These are phyloP conservation scores for Mycotypha africana DNA, from an alignment of 371 early-diverging fungal genomes.

Conservation along the genomic window DNA sequence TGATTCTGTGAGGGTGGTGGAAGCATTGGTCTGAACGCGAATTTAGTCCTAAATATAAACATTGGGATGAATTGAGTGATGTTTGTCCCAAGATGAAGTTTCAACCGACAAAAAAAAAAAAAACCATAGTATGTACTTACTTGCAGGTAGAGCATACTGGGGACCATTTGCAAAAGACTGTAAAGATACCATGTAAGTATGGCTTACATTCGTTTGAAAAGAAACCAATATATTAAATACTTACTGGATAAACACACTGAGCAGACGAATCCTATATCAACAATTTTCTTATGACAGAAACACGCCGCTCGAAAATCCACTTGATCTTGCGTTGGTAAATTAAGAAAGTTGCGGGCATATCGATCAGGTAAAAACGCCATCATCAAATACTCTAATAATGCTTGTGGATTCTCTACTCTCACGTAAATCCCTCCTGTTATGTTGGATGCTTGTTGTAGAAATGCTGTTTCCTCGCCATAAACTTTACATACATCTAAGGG, in stretches of 20 bases:
- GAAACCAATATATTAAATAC: conserved; percentile 10
- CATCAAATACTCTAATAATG: conserved; percentile 81
- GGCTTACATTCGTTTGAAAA: not conserved
- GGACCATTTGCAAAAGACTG: conserved; percentile 71
- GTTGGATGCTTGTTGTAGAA: conserved; percentile 89
- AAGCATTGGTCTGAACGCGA: conserved; percentile 52
- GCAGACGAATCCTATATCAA: conserved; percentile 92
- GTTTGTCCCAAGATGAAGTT: too few species aligned
- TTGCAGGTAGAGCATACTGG: conserved; percentile 79
- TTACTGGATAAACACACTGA: conserved; percentile 95
- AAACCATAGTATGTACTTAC: too few species aligned
- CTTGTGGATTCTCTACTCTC: conserved; percentile 56
- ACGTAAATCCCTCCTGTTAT: conserved; percentile 87
- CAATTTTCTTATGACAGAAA: conserved; percentile 91
- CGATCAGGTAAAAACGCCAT: conserved; percentile 83
- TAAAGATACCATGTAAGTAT: not conserved
- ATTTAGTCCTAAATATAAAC: conserved; percentile 52
- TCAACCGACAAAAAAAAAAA: not conserved
- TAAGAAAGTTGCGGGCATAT: conserved; percentile 63
- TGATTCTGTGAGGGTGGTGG: conserved; percentile 1
- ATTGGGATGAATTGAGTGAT: too few species aligned
- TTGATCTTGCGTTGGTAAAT: conserved; percentile 70
- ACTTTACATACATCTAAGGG: conserved; percentile 89
- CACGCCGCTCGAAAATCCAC: conserved; percentile 95
- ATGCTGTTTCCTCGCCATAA: conserved; percentile 72